A percentile compares a stretch with the other conserved stretches of the same genome.
Evolutionary conservation across 768 basidiomycete species (phyloP).

Genomic region (Amanita brunnescens): DNA sequence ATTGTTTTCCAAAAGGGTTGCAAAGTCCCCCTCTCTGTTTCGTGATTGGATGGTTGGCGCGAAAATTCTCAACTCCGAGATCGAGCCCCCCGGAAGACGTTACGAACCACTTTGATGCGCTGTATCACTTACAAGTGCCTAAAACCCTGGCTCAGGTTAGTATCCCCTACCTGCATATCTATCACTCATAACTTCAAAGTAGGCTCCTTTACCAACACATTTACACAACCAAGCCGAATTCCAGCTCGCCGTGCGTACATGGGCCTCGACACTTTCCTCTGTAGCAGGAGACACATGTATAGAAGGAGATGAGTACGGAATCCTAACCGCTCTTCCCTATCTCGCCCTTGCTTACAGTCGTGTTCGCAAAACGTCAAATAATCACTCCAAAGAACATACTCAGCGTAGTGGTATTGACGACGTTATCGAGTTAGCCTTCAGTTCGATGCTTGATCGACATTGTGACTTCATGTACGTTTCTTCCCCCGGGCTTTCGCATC

Average conservation of each 20-base stretch:
- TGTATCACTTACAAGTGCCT: slow-evolving; percentile 8
- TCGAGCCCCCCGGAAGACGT: not conserved
- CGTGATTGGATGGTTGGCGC: not conserved
- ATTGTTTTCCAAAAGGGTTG: slow-evolving; percentile 1
- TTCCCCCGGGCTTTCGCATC: not conserved
- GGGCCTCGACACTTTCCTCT: slow-evolving; percentile 8
- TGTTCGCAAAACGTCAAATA: slow-evolving; percentile 5
- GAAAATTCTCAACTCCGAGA: not conserved
- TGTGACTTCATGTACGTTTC: slow-evolving; percentile 7
- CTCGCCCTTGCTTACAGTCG: slow-evolving; percentile 8
- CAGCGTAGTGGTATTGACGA: slow-evolving; percentile 8
- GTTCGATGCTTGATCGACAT: slow-evolving; percentile 1
- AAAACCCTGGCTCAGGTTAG: slow-evolving; percentile 4
- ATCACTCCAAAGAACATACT: slow-evolving; percentile 5
- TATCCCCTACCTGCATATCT: slow-evolving; percentile 5
- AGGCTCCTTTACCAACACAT: slow-evolving; percentile 1
- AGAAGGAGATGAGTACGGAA: slow-evolving; percentile 6
- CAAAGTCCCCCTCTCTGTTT: slow-evolving; percentile 1
- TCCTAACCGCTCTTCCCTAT: slow-evolving; percentile 2
- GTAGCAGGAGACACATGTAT: slow-evolving; percentile 5
- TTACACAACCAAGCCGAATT: slow-evolving; percentile 3
- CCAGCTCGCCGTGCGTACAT: slow-evolving; percentile 5
- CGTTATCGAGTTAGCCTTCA: not conserved
- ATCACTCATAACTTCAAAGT: not conserved
- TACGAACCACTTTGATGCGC: slow-evolving; percentile 2